These are phyloP conservation scores for Crithidia bombi DNA, from an alignment of 208 protist genomes.

Conservation along the genomic window DNA sequence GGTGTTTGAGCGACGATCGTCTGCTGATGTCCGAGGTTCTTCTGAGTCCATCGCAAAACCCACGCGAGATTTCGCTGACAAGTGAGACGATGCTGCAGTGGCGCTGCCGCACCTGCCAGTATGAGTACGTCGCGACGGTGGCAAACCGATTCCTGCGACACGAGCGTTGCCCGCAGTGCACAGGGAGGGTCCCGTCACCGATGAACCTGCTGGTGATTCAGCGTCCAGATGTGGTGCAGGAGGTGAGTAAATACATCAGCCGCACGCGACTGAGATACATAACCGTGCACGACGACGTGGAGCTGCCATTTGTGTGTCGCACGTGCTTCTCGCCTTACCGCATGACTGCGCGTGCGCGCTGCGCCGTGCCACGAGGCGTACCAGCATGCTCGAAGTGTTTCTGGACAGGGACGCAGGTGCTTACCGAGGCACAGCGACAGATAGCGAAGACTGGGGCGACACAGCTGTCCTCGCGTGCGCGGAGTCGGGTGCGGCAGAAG, in stretches of 20 bases:
- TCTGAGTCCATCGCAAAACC: conserved; percentile 63
- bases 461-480: conserved; percentile 10
- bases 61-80: conserved; percentile 44
- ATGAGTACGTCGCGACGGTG: conserved; percentile 59
- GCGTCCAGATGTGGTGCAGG: conserved; percentile 73
- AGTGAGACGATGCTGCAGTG: conserved; percentile 61
- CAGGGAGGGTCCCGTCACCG: conserved; percentile 40
- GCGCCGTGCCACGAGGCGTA: conserved; percentile 41
- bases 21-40: conserved; percentile 58
- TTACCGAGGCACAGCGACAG: conserved; percentile 24
- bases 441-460: not conserved
- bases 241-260: conserved; percentile 60
- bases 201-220: conserved; percentile 71
- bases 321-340: conserved; percentile 69
- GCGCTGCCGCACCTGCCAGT: conserved; percentile 64
- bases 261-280: conserved; percentile 45
- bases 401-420: conserved; percentile 32
- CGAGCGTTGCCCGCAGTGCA: conserved; percentile 78
- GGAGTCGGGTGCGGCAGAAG: conserved; percentile 20
- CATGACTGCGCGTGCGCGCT: conserved; percentile 71
- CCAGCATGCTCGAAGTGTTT: conserved; percentile 83
- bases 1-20: conserved; percentile 51
- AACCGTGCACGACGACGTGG: conserved; percentile 62
- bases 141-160: conserved; percentile 60
- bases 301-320: conserved; percentile 78